Evolutionary conservation across 208 protist genomes (phyloP).

Genomic region (Herpetomonas tarakana): DNA sequence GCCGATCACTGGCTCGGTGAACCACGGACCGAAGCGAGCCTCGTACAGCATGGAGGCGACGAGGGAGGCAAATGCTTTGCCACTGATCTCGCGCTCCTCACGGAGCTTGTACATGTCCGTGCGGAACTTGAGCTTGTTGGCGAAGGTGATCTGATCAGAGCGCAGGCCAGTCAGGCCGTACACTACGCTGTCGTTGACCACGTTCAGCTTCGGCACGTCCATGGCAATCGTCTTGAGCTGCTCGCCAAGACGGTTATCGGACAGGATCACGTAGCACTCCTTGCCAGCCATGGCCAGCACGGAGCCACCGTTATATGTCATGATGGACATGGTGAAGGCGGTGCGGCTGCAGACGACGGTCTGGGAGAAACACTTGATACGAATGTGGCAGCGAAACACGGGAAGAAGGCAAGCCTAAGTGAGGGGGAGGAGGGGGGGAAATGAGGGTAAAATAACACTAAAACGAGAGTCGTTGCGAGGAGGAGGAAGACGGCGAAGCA

Average conservation of each 20-base stretch:
- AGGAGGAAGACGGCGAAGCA: too few species aligned
- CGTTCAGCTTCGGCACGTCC: slow-evolving; percentile 95
- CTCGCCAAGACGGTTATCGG: slow-evolving; percentile 96
- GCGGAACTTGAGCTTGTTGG: slow-evolving; percentile 83
- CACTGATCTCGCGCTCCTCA: slow-evolving; percentile 87
- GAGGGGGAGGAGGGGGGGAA: too few species aligned
- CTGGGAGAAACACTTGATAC: background rate
- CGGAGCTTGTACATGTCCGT: slow-evolving; percentile 90
- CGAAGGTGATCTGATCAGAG: slow-evolving; percentile 97
- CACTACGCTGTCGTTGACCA: slow-evolving; percentile 94
- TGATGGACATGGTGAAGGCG: slow-evolving; percentile 83
- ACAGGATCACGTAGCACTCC: slow-evolving; percentile 98
- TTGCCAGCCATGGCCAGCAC: slow-evolving; percentile 98
- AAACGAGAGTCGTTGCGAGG: too few species aligned
- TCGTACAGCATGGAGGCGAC: slow-evolving; percentile 90
- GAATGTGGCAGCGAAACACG: too few species aligned
- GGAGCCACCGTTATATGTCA: slow-evolving; percentile 96
- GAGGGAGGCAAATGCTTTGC: slow-evolving; percentile 81
- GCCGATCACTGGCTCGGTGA: slow-evolving; percentile 97
- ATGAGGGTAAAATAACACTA: too few species aligned
- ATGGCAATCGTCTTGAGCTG: slow-evolving; percentile 95
- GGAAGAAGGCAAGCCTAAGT: too few species aligned
- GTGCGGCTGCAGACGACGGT: too few species aligned
- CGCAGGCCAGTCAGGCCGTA: slow-evolving; percentile 96
- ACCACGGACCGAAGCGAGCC: slow-evolving; percentile 97